These are phyloP conservation scores for Schwanniomyces polymorphus DNA, from an alignment of 805 yeast species.

Conservation along the genomic window DNA sequence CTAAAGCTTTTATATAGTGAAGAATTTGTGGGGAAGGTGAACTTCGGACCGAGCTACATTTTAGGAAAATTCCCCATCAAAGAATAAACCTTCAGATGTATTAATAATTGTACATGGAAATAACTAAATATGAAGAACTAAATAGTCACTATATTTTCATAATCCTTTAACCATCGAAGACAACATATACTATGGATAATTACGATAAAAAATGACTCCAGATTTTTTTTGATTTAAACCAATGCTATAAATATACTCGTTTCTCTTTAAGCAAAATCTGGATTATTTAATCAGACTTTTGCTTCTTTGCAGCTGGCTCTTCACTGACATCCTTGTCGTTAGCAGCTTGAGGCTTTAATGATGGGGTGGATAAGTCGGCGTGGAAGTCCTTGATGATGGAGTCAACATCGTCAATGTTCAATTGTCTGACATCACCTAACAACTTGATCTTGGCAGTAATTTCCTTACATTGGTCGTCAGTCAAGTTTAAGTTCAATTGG, in stretches of 20 bases:
- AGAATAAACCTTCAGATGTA: neutral
- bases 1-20: neutral
- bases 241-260: neutral
- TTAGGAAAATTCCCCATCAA: neutral
- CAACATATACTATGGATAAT: neutral
- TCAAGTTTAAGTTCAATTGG: constrained; percentile 54
- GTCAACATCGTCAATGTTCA: constrained; percentile 61
- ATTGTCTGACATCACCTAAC: constrained; percentile 60
- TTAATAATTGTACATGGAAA: constrained; percentile 1
- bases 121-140: constrained; percentile 4
- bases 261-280: neutral
- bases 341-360: constrained; percentile 18
- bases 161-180: neutral
- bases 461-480: constrained; percentile 58
- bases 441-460: constrained; percentile 55
- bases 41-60: neutral
- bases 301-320: constrained; percentile 35
- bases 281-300: constrained; percentile 12
- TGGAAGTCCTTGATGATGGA: constrained; percentile 58
- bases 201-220: constrained; percentile 3
- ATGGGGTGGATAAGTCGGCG: constrained; percentile 38
- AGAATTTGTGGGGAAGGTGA: neutral
- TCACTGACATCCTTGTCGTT: constrained; percentile 23
- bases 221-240: constrained; percentile 2
- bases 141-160: constrained; percentile 1